phyloP scores from a whole-genome alignment of 139 green algal species.

The Parachlorella kessleri region DNA sequence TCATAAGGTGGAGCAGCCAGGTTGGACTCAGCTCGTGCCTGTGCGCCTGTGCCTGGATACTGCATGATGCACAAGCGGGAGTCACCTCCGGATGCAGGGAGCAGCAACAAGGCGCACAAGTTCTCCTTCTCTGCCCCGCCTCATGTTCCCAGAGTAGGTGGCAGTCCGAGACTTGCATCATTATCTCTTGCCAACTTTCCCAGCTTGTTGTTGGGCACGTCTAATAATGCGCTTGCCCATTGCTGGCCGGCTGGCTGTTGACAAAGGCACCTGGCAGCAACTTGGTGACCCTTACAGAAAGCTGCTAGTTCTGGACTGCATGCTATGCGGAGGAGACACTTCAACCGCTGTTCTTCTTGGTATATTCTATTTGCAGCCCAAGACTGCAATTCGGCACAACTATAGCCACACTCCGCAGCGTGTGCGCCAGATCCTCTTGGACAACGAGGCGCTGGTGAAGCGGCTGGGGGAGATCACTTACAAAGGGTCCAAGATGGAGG shows the following conservation, averaged over 20 bases:
- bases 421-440: constrained; percentile 17
- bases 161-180: too few relatives aligned
- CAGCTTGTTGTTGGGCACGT: not conserved
- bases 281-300: too few relatives aligned
- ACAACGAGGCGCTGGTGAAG: not conserved
- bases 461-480: not conserved
- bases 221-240: too few relatives aligned
- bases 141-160: not conserved
- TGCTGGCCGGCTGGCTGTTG: too few relatives aligned
- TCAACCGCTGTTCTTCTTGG: not conserved
- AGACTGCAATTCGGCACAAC: not conserved
- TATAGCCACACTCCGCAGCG: constrained; percentile 4
- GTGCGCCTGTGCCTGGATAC: too few relatives aligned
- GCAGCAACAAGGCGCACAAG: too few relatives aligned
- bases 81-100: too few relatives aligned
- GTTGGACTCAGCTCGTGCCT: too few relatives aligned
- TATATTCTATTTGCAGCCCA: not conserved
- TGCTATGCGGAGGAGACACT: not conserved
- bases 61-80: too few relatives aligned
- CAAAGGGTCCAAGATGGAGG: not conserved
- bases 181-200: not conserved
- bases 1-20: too few relatives aligned
- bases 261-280: too few relatives aligned
- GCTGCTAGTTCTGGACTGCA: too few relatives aligned
- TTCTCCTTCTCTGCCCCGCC: not conserved